Evolutionary conservation across 495 filamentous ascomycete genomes (phyloP), one percentile per base, ranked within the genome.

Genomic region (Lineolata rhizophorae): DNA sequence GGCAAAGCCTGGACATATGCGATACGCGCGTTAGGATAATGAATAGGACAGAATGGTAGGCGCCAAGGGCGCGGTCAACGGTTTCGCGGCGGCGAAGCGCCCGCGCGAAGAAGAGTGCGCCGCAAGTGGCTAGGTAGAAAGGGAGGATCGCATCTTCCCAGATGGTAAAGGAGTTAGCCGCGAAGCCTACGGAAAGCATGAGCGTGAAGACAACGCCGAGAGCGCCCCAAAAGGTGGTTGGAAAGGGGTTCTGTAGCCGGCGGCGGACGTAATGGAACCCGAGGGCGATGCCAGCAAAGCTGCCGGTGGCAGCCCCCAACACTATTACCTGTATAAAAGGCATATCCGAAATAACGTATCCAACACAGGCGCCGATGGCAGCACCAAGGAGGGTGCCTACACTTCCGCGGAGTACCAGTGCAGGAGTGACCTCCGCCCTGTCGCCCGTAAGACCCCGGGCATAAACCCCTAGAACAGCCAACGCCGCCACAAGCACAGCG

Each of bases 131-230:
- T 34, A 94, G 66, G 58, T 94, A 83, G 56, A 85, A 90, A 2
- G 84, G 56, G n/a, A 91, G 60, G 28, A 91, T 92, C 12, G 82
- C 76, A 42, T 95, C 90, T 55, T 99, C 87, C 90, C 90, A 95
- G 39, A 99, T 92, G 3, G 85, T 95, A 53, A 82, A 99, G 1
- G 87, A 95, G 48, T 95, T 99, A 3, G 87, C 85, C 0, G 82
- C 87, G 52, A 94, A 95, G 22, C 84, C 85, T 39, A 79, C 54
- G 11, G 79, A 87, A 48, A 90, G 80, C 40, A 69, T 67, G 17
- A 79, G 49, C 0, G 83, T 85, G 40, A 92, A 79, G 17, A 84
- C 47, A 25, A 84, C 50, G 1, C 78, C 72, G 32, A 92, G 59
- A 72, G 79, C 80, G 12, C 81, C 78, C 85, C 84, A 95, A 32